Evolutionary conservation across 768 basidiomycete genomes (phyloP).

Genomic region (Heimioporus sp.): DNA sequence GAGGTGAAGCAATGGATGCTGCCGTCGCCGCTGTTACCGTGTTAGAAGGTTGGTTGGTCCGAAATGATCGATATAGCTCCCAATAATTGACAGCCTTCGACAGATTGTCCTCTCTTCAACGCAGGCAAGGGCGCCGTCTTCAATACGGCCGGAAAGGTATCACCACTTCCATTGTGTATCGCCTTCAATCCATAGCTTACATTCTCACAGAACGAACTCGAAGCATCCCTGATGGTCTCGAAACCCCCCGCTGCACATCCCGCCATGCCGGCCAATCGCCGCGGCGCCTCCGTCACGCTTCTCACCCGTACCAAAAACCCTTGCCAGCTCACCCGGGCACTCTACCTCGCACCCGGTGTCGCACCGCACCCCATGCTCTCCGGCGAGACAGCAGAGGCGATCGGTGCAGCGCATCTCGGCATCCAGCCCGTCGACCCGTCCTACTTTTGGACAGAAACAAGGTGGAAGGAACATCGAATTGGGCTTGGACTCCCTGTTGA

Average conservation of each 20-base stretch:
- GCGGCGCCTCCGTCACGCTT: conserved; percentile 64
- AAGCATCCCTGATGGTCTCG: conserved; percentile 79
- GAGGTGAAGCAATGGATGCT: conserved; percentile 84
- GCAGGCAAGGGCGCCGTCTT: conserved; percentile 81
- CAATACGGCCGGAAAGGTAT: conserved; percentile 74
- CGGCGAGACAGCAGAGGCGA: conserved; percentile 57
- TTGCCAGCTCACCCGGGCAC: conserved; percentile 61
- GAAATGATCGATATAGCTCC: neutral
- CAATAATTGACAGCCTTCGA: neutral
- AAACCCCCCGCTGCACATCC: conserved; percentile 69
- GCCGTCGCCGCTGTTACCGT: conserved; percentile 68
- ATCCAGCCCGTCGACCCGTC: conserved; percentile 63
- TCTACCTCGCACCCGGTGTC: conserved; percentile 66
- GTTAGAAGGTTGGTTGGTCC: conserved; percentile 58
- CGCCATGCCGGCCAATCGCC: conserved; percentile 53
- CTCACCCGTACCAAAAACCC: conserved; percentile 71
- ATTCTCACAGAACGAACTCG: conserved; percentile 69
- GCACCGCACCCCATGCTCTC: conserved; percentile 72
- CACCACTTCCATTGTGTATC: too few relatives aligned
- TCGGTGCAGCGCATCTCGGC: conserved; percentile 53
- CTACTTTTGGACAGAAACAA: conserved; percentile 72
- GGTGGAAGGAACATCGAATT: conserved; percentile 77
- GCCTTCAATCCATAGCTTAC: neutral
- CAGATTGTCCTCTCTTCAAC: conserved; percentile 80
- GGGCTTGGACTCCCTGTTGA: conserved; percentile 74